Evolutionary conservation across 2,329 filamentous ascomycete genomes (phyloP), one percentile per base, ranked within the genome.

Genomic region (Penicillium italicum): DNA sequence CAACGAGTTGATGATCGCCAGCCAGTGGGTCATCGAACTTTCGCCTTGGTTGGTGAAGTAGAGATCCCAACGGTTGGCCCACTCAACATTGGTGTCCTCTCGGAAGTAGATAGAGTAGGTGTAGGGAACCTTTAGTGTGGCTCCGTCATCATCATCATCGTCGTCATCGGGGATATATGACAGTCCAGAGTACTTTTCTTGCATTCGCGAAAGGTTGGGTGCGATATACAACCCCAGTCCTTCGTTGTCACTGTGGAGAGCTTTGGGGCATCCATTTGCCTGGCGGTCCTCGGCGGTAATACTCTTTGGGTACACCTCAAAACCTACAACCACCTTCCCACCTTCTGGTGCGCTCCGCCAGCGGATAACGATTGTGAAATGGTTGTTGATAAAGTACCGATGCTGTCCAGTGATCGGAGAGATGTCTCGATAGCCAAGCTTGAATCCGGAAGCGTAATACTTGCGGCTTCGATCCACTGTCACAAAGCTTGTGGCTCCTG

Each of bases 81-180:
- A 96, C 61, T 94, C 90, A 48, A 95, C 79, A 20, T 81, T 84
- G 40, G 87, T 83, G 59, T 95, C 90, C 70, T 95, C 89, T 49
- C 90, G 86, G 76, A 91, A 96, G 74, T 94, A 95, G 14, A 96
- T 88, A 3, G 90, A 93, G 74, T 96, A 96, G 0, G 90, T 89
- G 73, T 92, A 95, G 0, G 91, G 90, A 49, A 96, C 87, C 2
- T 81, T 85, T 47, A 94, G 72, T 2, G 79, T 89, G 14, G 84
- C 83, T 26, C 82, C 82, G 56, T 89, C 86, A 56, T 89, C 86
- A 40, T 87, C 82, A 24, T 81, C 77, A 48, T 86, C 83, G 40
- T 79, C 76, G 34, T 81, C 77, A 54, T 83, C 77, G 0, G 81
- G 82, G 28, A 82, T 74, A 68, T 87, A 86, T 1, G 84, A 85